Conservation (phyloP, 192 early-diverging fungal species). For the Helicostylum pulchrum region DNA sequence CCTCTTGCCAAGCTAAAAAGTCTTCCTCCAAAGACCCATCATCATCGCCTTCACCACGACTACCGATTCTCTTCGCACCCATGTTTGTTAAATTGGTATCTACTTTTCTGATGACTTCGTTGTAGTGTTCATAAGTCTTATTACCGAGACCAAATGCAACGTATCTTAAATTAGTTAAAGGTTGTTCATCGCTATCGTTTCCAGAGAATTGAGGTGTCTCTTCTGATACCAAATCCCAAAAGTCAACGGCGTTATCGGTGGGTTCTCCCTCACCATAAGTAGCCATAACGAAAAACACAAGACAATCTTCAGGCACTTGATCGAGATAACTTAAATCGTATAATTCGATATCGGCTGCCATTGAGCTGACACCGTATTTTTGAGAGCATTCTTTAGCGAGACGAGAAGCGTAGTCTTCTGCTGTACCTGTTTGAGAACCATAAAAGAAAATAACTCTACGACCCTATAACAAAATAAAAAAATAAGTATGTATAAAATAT, state of each 20-base stretch:
- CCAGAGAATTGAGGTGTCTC: slow-evolving; percentile 68
- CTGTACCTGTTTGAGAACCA: slow-evolving; percentile 98
- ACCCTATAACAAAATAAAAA: slow-evolving; percentile 38
- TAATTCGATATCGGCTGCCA: slow-evolving; percentile 86
- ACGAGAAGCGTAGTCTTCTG: slow-evolving; percentile 94
- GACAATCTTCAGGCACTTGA: slow-evolving; percentile 59
- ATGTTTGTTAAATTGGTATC: slow-evolving; percentile 64
- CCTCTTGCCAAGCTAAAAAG: slow-evolving; percentile 92
- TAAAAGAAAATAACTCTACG: slow-evolving; percentile 87
- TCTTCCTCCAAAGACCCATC: slow-evolving; percentile 95
- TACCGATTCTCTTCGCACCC: slow-evolving; percentile 74
- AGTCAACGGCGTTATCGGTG: slow-evolving; percentile 94
- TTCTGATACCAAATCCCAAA: slow-evolving; percentile 83
- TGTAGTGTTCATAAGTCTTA: slow-evolving; percentile 90
- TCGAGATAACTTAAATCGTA: slow-evolving; percentile 87
- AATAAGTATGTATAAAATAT: not conserved
- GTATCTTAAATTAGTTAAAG: slow-evolving; percentile 53
- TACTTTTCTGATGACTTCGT: slow-evolving; percentile 72
- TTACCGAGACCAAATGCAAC: slow-evolving; percentile 86
- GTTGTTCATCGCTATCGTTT: slow-evolving; percentile 57
- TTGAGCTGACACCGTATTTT: slow-evolving; percentile 65
- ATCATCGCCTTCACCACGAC: slow-evolving; percentile 94
- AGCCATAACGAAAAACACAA: slow-evolving; percentile 91
- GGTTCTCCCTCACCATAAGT: slow-evolving; percentile 98
- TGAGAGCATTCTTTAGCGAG: slow-evolving; percentile 81